Conservation (phyloP, 805 yeast genomes). For the Lipomyces japonicus region DNA sequence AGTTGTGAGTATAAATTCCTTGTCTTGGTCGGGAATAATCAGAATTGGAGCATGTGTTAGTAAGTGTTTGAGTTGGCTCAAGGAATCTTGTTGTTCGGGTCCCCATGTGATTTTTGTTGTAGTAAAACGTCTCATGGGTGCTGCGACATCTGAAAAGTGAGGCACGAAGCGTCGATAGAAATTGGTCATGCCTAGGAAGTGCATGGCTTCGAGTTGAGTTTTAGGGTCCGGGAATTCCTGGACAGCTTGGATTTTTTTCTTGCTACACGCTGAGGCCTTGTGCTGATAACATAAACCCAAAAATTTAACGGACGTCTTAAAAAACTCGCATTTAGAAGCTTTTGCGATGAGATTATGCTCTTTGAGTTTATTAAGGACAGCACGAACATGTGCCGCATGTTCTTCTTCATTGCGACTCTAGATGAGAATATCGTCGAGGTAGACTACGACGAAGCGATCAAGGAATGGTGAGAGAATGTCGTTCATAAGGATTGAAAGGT, state of each 20-base stretch:
- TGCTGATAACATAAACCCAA: neutral
- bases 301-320: neutral
- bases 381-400: slow-evolving; percentile 14
- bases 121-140: slow-evolving; percentile 4
- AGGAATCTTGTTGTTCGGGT: slow-evolving; percentile 1
- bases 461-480: slow-evolving; percentile 12
- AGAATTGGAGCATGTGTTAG: slow-evolving; percentile 11
- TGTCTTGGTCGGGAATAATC: slow-evolving; percentile 3
- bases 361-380: slow-evolving; percentile 2
- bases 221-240: neutral
- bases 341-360: slow-evolving; percentile 2
- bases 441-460: slow-evolving; percentile 14
- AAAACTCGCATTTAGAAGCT: slow-evolving; percentile 7
- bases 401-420: slow-evolving; percentile 9
- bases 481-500: slow-evolving; percentile 29
- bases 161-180: slow-evolving; percentile 19
- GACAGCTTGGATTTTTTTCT: slow-evolving; percentile 5
- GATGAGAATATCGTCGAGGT: slow-evolving; percentile 31
- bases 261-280: neutral
- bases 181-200: slow-evolving; percentile 16
- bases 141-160: slow-evolving; percentile 11
- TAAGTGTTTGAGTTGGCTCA: slow-evolving; percentile 2
- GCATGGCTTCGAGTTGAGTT: neutral
- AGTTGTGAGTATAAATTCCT: slow-evolving; percentile 14
- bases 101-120: neutral